These are phyloP conservation scores for Lasiosphaeris hirsuta DNA, from an alignment of 495 filamentous ascomycete species.

Conservation along the genomic window DNA sequence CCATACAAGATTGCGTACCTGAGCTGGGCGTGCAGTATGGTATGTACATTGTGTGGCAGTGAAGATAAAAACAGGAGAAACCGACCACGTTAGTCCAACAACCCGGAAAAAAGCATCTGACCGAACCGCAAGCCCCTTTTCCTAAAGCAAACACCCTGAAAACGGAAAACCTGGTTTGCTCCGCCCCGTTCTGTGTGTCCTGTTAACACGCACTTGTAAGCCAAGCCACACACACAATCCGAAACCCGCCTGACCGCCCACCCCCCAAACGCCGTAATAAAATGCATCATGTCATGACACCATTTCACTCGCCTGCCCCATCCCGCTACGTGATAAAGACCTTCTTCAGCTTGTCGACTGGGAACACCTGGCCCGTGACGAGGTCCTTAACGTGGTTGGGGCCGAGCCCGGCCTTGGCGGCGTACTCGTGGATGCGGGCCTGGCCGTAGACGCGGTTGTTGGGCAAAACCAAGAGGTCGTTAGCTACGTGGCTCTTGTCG, in stretches of 20 bases:
- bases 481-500: slow-evolving; percentile 85
- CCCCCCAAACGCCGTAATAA: neutral
- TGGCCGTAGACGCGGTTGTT: slow-evolving; percentile 84
- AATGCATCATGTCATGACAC: neutral
- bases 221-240: slow-evolving; percentile 5
- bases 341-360: slow-evolving; percentile 65
- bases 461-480: slow-evolving; percentile 79
- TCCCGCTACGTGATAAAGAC: slow-evolving; percentile 65
- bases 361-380: slow-evolving; percentile 66
- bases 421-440: slow-evolving; percentile 68
- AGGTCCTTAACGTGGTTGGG: slow-evolving; percentile 75
- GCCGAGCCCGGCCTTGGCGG: slow-evolving; percentile 65
- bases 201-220: neutral
- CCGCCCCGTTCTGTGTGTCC: no score
- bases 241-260: no score
- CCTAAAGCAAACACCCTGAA: no score
- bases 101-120: no score
- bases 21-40: no score
- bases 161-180: no score
- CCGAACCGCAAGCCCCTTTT: no score
- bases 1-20: no score
- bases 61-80: no score
- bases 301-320: neutral
- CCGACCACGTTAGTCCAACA: no score
- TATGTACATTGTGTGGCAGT: no score